Conservation (phyloP, 2,329 filamentous ascomycete genomes). For the Meredithiella fracta region DNA sequence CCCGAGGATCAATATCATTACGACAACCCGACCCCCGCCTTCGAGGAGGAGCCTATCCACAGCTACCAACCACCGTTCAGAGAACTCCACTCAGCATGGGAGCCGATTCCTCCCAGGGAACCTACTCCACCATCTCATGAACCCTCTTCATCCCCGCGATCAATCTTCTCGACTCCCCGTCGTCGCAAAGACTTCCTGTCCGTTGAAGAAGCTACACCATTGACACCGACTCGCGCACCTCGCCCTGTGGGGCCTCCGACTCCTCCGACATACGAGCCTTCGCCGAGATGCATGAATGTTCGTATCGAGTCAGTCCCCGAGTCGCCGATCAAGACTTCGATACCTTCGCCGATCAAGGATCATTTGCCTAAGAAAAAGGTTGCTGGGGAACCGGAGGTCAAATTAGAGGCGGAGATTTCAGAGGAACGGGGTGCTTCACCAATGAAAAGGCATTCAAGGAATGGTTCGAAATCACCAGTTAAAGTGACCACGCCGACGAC, state of each 20-base stretch:
- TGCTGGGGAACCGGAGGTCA: neutral
- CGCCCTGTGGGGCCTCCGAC: neutral
- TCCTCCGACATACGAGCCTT: neutral
- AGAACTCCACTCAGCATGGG: conserved; percentile 12
- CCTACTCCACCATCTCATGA: conserved; percentile 18
- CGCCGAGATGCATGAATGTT: conserved; percentile 1
- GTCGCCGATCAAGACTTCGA: conserved; percentile 10
- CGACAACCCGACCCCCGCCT: conserved; percentile 8
- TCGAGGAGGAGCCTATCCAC: conserved; percentile 14
- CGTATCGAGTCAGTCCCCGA: conserved; percentile 12
- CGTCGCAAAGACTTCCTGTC: neutral
- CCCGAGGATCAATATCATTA: conserved; percentile 22
- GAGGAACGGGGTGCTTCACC: neutral
- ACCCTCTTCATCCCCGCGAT: conserved; percentile 15
- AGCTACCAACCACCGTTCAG: conserved; percentile 16
- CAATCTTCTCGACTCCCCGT: conserved; percentile 4
- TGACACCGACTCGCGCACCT: conserved; percentile 2
- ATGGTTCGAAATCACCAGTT: conserved; percentile 6
- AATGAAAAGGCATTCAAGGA: conserved; percentile 2
- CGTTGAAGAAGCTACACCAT: neutral
- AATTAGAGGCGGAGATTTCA: neutral
- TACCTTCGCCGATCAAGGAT: neutral
- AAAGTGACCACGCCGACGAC: neutral
- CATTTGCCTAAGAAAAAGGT: neutral
- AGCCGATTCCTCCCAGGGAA: neutral